Conservation (phyloP, 495 filamentous ascomycete species). For the Pyronema domesticum region DNA sequence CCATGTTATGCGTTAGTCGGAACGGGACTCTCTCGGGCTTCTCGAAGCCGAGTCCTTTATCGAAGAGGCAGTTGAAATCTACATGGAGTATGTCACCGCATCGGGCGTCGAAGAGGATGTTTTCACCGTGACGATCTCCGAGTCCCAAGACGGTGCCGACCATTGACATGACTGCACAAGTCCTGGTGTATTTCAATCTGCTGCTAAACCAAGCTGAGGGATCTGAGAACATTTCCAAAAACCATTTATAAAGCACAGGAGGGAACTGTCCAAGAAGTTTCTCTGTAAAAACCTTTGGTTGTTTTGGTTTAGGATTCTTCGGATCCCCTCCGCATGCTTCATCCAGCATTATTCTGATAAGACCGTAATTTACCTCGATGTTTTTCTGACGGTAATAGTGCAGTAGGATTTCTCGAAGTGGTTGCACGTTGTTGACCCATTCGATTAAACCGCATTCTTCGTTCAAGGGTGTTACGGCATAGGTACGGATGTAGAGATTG, state of each 20-base stretch:
- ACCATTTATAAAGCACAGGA: constrained; percentile 81
- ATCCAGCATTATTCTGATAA: constrained; percentile 32
- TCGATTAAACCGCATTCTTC: constrained; percentile 97
- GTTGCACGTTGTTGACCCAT: constrained; percentile 95
- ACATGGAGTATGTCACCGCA: constrained; percentile 93
- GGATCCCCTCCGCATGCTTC: constrained; percentile 27
- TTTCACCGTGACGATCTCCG: constrained; percentile 95
- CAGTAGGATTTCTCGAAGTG: constrained; percentile 79
- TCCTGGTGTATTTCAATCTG: constrained; percentile 76
- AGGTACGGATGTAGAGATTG: constrained; percentile 61
- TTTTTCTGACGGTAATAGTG: constrained; percentile 26
- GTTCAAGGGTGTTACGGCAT: constrained; percentile 87
- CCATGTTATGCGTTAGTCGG: constrained; percentile 94
- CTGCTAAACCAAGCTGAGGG: constrained; percentile 82
- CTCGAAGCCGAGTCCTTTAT: constrained; percentile 91
- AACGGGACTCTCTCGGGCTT: constrained; percentile 95
- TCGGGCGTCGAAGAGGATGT: constrained; percentile 85
- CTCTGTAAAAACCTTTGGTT: constrained; percentile 49
- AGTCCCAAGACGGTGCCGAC: constrained; percentile 83
- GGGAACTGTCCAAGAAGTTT: constrained; percentile 50
- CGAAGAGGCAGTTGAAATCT: constrained; percentile 99
- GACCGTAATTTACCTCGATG: constrained; percentile 29
- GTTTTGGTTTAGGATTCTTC: constrained; percentile 30
- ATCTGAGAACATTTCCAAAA: constrained; percentile 82
- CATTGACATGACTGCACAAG: constrained; percentile 95